Base-by-base conservation (phyloP, 2,329 filamentous ascomycete genomes). In the Clarireedia hainanense region DNA sequence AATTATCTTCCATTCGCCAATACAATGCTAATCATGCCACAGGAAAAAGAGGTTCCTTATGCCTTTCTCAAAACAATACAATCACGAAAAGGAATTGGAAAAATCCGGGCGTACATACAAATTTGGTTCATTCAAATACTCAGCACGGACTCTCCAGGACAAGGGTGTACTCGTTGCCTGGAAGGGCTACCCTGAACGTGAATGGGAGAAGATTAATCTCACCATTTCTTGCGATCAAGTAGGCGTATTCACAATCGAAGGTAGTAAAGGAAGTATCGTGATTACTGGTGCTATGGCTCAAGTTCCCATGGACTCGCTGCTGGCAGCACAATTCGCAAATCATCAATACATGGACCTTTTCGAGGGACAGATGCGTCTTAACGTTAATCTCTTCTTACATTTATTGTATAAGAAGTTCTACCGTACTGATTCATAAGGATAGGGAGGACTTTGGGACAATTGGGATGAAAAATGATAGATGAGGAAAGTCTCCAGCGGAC, bases 361-460 rank as follows among this genome's bases (percentile, higher is more conserved):
- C 67, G 90, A 95, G 70, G 85, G 86, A 54, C 81, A 80, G 61
- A 78, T 96, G 69, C 86, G 88, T 73, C 80, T 99, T 68, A 97
- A 97, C 72, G 94, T 99, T 67, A 99, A 99, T 75, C 73, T 99
- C 68, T 83, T 99, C 74, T 78, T 99, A 77, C 94, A 99, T 79
- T 77, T 97, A 72, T 81, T 99, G 64, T 97, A 97, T 78, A 95
- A 95, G 81, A 99, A 99, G 79, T 99, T 99, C 73, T 99, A 99
- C 70, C 76, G 83, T 59, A 86, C 84, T 58, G 82, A 85, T 47
- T 62, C 58, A 60, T 63, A 50, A 57, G 47, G 24, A 40, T 30
- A 47, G 34, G 26, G 17, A 54, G 7, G 37, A 14, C 34, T 5
- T 27, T 39, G 23, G 10, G 27, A 47, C 24, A n/a, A 17, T 5